Percentiles rank a stretch among this genome's conserved stretches.
Evolutionary conservation across 768 basidiomycete species (phyloP).

Genomic region (Boletus fagicola): DNA sequence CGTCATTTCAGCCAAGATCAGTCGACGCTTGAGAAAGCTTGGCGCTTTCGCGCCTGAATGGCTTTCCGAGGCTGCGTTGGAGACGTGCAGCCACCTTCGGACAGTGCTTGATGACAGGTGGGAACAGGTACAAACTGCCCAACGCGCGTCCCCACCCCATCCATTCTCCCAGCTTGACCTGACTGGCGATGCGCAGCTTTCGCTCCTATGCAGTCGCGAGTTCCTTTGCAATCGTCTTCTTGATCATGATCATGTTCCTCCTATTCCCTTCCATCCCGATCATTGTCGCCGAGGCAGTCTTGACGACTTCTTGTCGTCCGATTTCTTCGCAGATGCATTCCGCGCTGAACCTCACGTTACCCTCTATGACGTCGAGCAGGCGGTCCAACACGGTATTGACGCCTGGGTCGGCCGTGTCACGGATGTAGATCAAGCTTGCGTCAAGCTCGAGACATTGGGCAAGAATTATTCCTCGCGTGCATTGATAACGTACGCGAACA

Average conservation of each 20-base stretch:
- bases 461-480: conserved; percentile 31
- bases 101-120: conserved; percentile 35
- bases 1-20: conserved; percentile 38
- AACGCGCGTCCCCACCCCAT: too few species aligned
- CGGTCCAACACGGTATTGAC: conserved; percentile 33
- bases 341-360: conserved; percentile 14
- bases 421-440: conserved; percentile 12
- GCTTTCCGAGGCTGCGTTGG: conserved; percentile 10
- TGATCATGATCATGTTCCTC: too few species aligned
- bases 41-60: conserved; percentile 13
- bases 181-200: too few species aligned
- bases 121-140: conserved; percentile 27
- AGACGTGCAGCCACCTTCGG: conserved; percentile 18
- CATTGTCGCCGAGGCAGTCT: too few species aligned
- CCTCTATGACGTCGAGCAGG: too few species aligned
- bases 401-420: conserved; percentile 32
- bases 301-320: too few species aligned
- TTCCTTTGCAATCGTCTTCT: too few species aligned
- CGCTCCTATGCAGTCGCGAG: too few species aligned
- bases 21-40: conserved; percentile 39
- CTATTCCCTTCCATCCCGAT: too few species aligned
- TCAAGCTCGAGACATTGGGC: conserved; percentile 23
- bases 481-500: conserved; percentile 25
- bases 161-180: too few species aligned
- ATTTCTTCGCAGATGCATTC: too few species aligned